Base-by-base conservation (phyloP, 345 rosid genomes). In the Aquilaria yunnanensis region DNA sequence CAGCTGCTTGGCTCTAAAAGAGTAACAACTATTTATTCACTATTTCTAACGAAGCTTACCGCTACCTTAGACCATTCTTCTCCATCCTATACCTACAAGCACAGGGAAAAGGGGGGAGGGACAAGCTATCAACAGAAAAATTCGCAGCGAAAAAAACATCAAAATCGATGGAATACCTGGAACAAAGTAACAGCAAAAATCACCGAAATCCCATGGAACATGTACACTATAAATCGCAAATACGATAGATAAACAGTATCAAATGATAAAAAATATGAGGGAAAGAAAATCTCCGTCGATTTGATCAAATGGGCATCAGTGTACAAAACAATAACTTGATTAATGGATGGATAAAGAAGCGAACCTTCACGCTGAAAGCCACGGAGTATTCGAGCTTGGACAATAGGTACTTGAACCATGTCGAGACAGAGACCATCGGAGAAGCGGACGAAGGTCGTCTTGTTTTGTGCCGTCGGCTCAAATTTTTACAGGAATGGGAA, bases 321-420 rank as follows among this genome's bases (percentile, higher is more conserved):
- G 32, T 1, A 0, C 9, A 56, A 61, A 50, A 4, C 10, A 65
- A 12, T 51, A n/a, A 56, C 48, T 34, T 12, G 43, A 47, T 1
- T 29, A 29, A 57, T 33, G n/a, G 51, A 33, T 34, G 12, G 23
- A 47, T 41, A 63, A 55, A 57, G 37, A 50, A 43, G 16, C 23
- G 51, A 59, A 92, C 98, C 97, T 87, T 87, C 78, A 67, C 74
- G 70, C 80, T 71, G 58, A 82, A 68, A 56, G 82, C 56, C 66
- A 78, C 63, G 56, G 98, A 85, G 75, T 89, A 89, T 49, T 87
- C 87, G 57, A 85, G 70, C 73, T 89, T 92, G 79, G 76, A 75
- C 54, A 64, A 80, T 60, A 85, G 9, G 83, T 92, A 89, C 55
- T 96, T 83, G 59, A 70, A 66, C 96, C 93, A 89, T 47, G 96